Base-by-base conservation (phyloP, 2,329 filamentous ascomycete species). In the Xylaria sp. region DNA sequence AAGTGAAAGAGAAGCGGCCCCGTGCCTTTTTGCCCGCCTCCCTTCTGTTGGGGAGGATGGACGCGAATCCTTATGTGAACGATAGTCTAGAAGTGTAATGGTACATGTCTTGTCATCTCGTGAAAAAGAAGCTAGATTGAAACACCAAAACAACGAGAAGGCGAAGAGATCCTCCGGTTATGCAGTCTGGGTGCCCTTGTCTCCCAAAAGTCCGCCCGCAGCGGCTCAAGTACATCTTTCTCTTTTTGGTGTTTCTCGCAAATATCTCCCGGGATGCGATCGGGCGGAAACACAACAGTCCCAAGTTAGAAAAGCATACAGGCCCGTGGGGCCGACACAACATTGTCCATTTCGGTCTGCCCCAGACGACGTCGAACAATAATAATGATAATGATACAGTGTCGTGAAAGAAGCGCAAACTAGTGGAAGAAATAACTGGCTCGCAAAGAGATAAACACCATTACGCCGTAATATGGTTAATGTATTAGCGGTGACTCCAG, bases 1-100 rank as follows among this genome's bases (percentile, higher is more conserved):
- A 35, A 53, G 29, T 6, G n/a, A 21, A 53, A 67, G 51, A 60
- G 19, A 19, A 19, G 31, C 29, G 15, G n/a, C 35, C 19, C 31
- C 54, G 51, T 58, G 29, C 40, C 46, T 46, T 49, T 41, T 17
- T 27, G 38, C 40, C 62, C 19, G 54, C 58, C 56, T 54, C 57
- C 61, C 43, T 53, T 60, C 43, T 62, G 44, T 54, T 48, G 17
- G 41, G 55, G 66, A 65, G 62, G 41, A 56, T 62, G 60, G 48
- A 56, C 48, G 62, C 46, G 38, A 65, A 55, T 48, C 54, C 62
- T 62, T 58, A 52, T 44, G 54, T 69, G 54, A 72, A 68, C 60
- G 71, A 72, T 62, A 69, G 71, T 72, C 64, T 59, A 67, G 69
- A 72, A 72, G 54, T 41, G 41, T 70, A 72, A 60, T 71, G 59